Base-by-base conservation (phyloP, 768 basidiomycete species). In the Russula compacta region DNA sequence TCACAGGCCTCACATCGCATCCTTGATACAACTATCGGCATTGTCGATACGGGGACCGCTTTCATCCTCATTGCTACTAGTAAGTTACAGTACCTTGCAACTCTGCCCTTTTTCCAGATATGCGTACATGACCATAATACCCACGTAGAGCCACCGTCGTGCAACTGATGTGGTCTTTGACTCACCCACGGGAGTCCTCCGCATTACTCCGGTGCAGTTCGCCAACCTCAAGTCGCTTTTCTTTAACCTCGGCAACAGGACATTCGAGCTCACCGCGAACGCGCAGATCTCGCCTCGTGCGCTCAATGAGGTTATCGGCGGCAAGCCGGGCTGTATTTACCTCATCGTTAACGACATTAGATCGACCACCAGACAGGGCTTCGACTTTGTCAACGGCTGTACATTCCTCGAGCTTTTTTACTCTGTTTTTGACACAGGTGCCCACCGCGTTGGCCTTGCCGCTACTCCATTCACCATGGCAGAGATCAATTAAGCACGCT, bases 371-470 rank as follows among this genome's bases (percentile, higher is more conserved):
- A n/a, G 49, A 33, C 9, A n/a, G 9, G 83, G 81, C 14, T 70
- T 83, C 24, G 79, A 82, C 72, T 82, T 83, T 64, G 75, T 84
- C 69, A 77, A 82, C 69, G 81, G 83, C 17, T 75, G 74, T 67
- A 67, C 71, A 4, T 84, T 81, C 76, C 73, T 84, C 32, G 78
- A 81, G 70, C 81, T 84, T 15, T 86, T 83, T 78, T 86, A 86
- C 73, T 76, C 81, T 29, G 84, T 85, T 42, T 86, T 73, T 67
- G 85, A 87, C 68, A 83, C 84, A 46, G 70, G 76, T 48, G 81
- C 82, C 73, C 72, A 69, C 48, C 80, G 74, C n/a, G 76, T 85
- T 59, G 83, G 84, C n/a, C 75, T 84, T 60, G 82, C 84, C 5
- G 80, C 75, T 36, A 84, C 66, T 48, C 69, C 69, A 58, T 80